Base-by-base conservation (phyloP, 108 stramenopile genomes). In the Fragilaria radians region DNA sequence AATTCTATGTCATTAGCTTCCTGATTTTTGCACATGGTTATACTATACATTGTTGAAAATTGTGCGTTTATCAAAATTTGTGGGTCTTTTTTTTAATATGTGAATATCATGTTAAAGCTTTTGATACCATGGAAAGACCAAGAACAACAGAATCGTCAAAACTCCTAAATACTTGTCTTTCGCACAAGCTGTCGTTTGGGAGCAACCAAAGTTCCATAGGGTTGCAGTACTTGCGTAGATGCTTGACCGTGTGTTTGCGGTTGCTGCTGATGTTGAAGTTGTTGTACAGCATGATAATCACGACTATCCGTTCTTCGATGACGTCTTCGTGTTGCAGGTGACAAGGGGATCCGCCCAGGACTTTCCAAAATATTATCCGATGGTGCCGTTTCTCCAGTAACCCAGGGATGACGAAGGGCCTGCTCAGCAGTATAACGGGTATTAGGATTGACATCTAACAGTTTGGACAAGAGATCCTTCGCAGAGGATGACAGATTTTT, bases 401-500 rank as follows among this genome's bases (percentile, higher is more conserved):
- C 89, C 98, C 98, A 99, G 4, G 97, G 96, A 78, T 99, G 98
- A 7, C 71, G 63, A 63, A 96, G 69, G 4, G 95, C 95, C 68
- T 97, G 87, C 33, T 94, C 89, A 49, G 98, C 96, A 4, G 94
- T 96, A 54, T 94, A 90, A 2, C 98, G 76, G 17, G 70, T 76
- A 24, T 48, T 22, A 11, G 94, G 91, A 67, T 97, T 85, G 32
- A 89, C 70, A 67, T 96, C 88, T 52, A 99, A 77, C 36, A 99
- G 71, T 59, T 93, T 77, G 31, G 72, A 72, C 51, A 99, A 65
- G 28, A 99, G 71, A 72, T 96, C 95, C 59, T 98, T 97, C 21
- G 96, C 95, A 23, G 85, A 85, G 31, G 77, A 52, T 0, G 91
- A 91, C 28, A 97, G 71, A 55, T 93, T 88, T 59, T 81, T 83